Base-by-base conservation (phyloP, 208 protist genomes). In the Crithidia fasciculata region DNA sequence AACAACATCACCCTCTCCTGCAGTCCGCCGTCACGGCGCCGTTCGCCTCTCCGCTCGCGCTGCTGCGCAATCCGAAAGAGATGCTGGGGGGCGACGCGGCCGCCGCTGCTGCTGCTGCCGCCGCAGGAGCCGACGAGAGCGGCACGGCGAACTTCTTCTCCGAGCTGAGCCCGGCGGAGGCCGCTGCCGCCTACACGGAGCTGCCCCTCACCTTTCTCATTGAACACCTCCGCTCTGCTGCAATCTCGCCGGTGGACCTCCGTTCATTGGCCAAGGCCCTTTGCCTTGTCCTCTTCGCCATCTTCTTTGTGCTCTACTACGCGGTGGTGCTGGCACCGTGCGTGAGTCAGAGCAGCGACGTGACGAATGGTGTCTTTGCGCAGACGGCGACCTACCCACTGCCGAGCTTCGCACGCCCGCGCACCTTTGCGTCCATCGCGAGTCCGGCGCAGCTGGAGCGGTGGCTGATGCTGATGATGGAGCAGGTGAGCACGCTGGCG, bases 151-250 rank as follows among this genome's bases (percentile, higher is more conserved):
- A 3, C 9, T 13, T 47, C 8, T 49, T 65, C 15, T 45, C 40
- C 37, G 63, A 78, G 16, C 44, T 84, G 16, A 72, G 53, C 41
- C 61, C 67, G 0, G 59, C 15, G 4, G 84, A 89, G 56, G 69
- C 78, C 6, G 84, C 79, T 2, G 44, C 69, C 10, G 43, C 57
- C 13, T 85, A 89, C 74, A 40, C 74, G 50, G 78, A 78, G 77
- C 62, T 89, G 49, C 84, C 84, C n/a, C 53, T 86, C 41, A 52
- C 45, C 47, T 89, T 85, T 45, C 62, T 86, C 16, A 18, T 79
- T 0, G 41, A 28, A 0, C 66, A 74, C 41, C 72, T 85, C 19
- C 72, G 69, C 41, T 18, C 52, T 39, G 69, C 69, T n/a, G 69
- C 69, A 0, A 28, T 56, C 15, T 69, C 61, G 10, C 69, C 43